Conservation (phyloP, 306 rosid genomes). For the Cicer chorassanicum region DNA sequence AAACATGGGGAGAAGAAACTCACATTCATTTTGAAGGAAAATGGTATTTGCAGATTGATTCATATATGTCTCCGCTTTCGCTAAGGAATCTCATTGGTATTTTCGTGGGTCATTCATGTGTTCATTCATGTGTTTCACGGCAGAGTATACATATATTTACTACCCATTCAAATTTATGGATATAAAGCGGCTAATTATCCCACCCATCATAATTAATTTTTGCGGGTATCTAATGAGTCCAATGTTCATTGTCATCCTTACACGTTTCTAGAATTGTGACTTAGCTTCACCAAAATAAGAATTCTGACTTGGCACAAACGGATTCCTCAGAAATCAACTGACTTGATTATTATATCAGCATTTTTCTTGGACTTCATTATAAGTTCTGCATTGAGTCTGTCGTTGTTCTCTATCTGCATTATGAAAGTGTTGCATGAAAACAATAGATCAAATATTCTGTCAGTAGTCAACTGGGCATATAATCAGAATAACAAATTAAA, state of each 20-base stretch:
- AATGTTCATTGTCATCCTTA: no score
- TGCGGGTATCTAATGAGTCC: no score
- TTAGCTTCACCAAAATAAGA: background rate
- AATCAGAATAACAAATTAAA: slow-evolving; percentile 17
- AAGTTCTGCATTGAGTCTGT: slow-evolving; percentile 83
- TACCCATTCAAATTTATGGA: background rate
- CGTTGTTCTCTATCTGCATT: slow-evolving; percentile 81
- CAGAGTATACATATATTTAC: background rate
- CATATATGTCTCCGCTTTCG: background rate
- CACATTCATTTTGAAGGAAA: background rate
- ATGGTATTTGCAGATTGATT: background rate
- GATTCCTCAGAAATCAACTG: slow-evolving; percentile 69
- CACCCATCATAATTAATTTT: no score
- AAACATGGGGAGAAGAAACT: no score
- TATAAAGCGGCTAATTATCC: background rate
- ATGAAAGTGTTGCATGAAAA: slow-evolving; percentile 4
- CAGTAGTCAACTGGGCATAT: slow-evolving; percentile 11
- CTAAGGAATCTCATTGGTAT: background rate
- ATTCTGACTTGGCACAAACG: background rate
- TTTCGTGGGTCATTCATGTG: background rate
- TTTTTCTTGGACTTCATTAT: slow-evolving; percentile 78
- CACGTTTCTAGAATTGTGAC: no score
- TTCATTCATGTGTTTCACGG: background rate
- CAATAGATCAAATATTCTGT: slow-evolving; percentile 34
- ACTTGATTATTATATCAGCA: slow-evolving; percentile 74